phyloP scores from a whole-genome alignment of 768 basidiomycete species.

The Pluteus cervinus region DNA sequence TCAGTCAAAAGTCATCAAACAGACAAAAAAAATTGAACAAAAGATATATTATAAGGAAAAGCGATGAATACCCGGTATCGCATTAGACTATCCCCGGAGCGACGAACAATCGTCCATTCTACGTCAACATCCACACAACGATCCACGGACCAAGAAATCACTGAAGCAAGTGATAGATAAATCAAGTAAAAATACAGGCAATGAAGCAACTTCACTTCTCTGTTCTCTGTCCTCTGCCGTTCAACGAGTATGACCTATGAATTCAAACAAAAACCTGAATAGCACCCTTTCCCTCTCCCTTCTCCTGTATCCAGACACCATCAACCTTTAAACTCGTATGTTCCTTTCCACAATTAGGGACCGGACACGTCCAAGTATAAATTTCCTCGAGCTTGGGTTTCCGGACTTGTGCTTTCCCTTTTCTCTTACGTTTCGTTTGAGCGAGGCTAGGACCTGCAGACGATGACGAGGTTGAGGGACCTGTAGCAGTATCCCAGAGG shows the following conservation, averaged over 20 bases:
- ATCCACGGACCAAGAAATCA: too few relatives aligned
- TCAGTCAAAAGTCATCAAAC: too few relatives aligned
- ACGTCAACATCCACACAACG: constrained; percentile 4
- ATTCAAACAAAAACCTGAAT: constrained; percentile 37
- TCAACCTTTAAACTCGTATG: constrained; percentile 55
- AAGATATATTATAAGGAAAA: too few relatives aligned
- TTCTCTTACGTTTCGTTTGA: constrained; percentile 4
- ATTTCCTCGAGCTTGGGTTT: constrained; percentile 37
- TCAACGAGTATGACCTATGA: neutral
- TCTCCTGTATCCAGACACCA: constrained; percentile 58
- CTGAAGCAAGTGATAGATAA: too few relatives aligned
- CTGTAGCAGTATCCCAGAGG: too few relatives aligned
- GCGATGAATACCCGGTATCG: too few relatives aligned
- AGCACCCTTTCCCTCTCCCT: constrained; percentile 32
- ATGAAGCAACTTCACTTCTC: too few relatives aligned
- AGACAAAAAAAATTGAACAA: too few relatives aligned
- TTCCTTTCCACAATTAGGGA: constrained; percentile 43
- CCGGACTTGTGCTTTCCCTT: constrained; percentile 16
- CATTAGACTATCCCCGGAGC: too few relatives aligned
- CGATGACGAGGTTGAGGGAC: too few relatives aligned
- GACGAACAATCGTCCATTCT: constrained; percentile 6
- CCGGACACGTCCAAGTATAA: constrained; percentile 62
- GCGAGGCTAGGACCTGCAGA: constrained; percentile 2
- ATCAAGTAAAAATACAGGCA: too few relatives aligned
- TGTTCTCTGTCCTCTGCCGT: neutral